Evolutionary conservation across 176 grass and related monocot species (phyloP).

Genomic region (Tillandsia leiboldiana): DNA sequence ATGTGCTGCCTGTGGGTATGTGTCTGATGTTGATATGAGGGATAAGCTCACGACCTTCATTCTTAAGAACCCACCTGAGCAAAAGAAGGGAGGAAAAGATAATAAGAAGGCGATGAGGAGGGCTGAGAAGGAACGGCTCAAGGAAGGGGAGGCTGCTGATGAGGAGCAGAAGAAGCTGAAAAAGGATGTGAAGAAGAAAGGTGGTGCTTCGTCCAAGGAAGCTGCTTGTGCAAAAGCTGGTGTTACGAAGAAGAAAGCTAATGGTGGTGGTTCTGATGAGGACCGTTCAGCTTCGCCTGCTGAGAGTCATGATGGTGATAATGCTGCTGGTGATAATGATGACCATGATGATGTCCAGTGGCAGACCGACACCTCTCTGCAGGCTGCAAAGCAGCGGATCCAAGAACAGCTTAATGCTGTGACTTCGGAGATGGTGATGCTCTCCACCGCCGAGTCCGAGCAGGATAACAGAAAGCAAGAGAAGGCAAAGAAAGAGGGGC

Average conservation of each 20-base stretch:
- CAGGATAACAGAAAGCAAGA: constrained; percentile 28
- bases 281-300: constrained; percentile 50
- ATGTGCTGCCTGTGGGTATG: constrained; percentile 74
- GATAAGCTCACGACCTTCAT: constrained; percentile 72
- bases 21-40: constrained; percentile 82
- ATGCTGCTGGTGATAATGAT: constrained; percentile 28
- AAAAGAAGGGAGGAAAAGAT: constrained; percentile 66
- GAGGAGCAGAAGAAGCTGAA: constrained; percentile 82
- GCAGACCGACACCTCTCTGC: constrained; percentile 70
- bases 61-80: constrained; percentile 56
- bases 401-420: constrained; percentile 66
- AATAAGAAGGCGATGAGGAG: constrained; percentile 71
- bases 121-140: constrained; percentile 73
- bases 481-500: constrained; percentile 1
- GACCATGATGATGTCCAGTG: constrained; percentile 55
- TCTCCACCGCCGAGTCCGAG: constrained; percentile 34
- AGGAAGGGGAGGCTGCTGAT: constrained; percentile 79
- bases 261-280: constrained; percentile 40
- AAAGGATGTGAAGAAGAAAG: constrained; percentile 67
- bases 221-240: constrained; percentile 13
- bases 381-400: constrained; percentile 64
- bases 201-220: constrained; percentile 15
- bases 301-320: constrained; percentile 31
- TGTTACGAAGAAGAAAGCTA: constrained; percentile 27
- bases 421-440: constrained; percentile 86